phyloP scores from a whole-genome alignment of 140 eudicot species.

The Stevia rebaudiana region DNA sequence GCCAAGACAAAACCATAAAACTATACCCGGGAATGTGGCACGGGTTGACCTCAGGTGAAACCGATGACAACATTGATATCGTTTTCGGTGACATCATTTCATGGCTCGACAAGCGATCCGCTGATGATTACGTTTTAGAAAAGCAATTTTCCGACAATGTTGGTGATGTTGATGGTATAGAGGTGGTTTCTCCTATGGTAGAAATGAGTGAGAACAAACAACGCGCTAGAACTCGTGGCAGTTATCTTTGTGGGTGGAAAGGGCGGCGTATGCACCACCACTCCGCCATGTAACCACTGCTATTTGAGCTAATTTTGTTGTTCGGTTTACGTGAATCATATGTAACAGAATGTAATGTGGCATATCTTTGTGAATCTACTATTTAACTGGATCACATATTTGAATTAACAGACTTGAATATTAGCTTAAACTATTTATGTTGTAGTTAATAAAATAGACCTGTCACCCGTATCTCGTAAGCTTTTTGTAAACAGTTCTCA shows the following conservation, averaged over 20 bases:
- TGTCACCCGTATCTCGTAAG: too few species aligned
- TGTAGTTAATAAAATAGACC: neutral
- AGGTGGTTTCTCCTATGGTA: conserved; percentile 20
- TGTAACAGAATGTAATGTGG: too few species aligned
- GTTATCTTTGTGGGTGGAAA: conserved; percentile 66
- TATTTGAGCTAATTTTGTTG: neutral
- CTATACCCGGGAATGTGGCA: conserved; percentile 98
- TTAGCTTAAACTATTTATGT: neutral
- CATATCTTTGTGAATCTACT: too few species aligned
- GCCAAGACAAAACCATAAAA: conserved; percentile 84
- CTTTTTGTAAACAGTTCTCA: too few species aligned
- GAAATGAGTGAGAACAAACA: conserved; percentile 22
- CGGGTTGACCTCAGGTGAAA: conserved; percentile 84
- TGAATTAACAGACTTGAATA: neutral
- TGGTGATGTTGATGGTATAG: conserved; percentile 13
- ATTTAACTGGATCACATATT: neutral
- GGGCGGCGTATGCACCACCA: conserved; percentile 67
- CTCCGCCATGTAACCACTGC: conserved; percentile 45
- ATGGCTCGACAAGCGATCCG: conserved; percentile 76
- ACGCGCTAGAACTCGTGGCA: conserved; percentile 21
- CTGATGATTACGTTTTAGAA: conserved; percentile 3
- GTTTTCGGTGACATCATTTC: conserved; percentile 66
- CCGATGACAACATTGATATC: conserved; percentile 65
- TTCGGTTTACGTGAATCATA: neutral
- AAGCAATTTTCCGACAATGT: conserved; percentile 12